A percentile compares a stretch with the other conserved stretches of the same genome.
phyloP scores from a whole-genome alignment of 441 rosid genomes.

The Erodium trifolium region DNA sequence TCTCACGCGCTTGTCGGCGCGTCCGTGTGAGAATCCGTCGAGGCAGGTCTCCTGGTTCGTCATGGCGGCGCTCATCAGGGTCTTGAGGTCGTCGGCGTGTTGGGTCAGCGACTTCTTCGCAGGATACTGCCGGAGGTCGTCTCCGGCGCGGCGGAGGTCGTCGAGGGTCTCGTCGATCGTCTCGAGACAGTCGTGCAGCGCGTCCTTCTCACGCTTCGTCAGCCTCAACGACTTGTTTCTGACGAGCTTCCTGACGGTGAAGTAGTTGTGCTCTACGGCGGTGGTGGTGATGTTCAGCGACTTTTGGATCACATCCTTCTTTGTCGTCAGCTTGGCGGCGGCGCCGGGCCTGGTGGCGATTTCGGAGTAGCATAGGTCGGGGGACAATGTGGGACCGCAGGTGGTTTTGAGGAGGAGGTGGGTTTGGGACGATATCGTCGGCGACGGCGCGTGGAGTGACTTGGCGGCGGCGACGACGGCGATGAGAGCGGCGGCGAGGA shows the following conservation, averaged over 20 bases:
- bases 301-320: constrained; percentile 50
- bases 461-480: background rate
- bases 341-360: constrained; percentile 10
- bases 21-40: constrained; percentile 51
- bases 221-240: no score
- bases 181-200: constrained; percentile 22
- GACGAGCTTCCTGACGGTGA: no score
- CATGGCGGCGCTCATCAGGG: constrained; percentile 86
- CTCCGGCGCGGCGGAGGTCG: no score
- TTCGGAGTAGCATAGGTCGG: background rate
- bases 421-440: background rate
- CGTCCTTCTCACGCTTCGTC: no score
- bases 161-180: no score
- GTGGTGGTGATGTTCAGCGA: constrained; percentile 55
- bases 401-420: background rate
- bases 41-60: constrained; percentile 88
- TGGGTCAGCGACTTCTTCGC: no score
- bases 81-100: constrained; percentile 41
- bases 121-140: no score
- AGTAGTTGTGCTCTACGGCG: background rate
- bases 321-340: constrained; percentile 29
- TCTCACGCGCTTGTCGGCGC: constrained; percentile 42
- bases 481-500: background rate
- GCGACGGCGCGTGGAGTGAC: background rate
- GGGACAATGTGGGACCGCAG: background rate